A percentile compares a stretch with the other conserved stretches of the same genome.
Evolutionary conservation across 176 grass and related monocot species (phyloP).

Genomic region (Pontederia crassipes): DNA sequence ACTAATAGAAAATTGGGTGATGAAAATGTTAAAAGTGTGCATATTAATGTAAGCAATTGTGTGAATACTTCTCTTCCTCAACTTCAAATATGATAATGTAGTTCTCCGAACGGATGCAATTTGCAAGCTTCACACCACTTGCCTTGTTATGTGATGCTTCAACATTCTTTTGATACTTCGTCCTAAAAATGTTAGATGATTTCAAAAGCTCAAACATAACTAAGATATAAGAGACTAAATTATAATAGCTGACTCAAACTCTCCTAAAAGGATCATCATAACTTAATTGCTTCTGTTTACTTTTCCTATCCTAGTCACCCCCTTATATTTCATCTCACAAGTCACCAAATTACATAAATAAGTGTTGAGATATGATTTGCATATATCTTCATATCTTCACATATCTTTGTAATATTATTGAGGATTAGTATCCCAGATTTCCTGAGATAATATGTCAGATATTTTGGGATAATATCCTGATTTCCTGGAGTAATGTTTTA

Average conservation of each 20-base stretch:
- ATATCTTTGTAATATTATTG: no score
- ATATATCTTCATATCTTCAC: no score
- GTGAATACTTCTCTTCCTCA: constrained; percentile 89
- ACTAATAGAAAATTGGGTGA: constrained; percentile 19
- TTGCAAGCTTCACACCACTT: constrained; percentile 45
- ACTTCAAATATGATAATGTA: constrained; percentile 91
- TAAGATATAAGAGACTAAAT: not conserved
- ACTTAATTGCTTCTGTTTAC: no score
- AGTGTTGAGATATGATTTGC: no score
- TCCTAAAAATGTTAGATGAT: constrained; percentile 34
- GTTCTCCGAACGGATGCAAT: constrained; percentile 94
- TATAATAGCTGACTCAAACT: not conserved
- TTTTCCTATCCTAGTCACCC: no score
- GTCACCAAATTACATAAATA: no score
- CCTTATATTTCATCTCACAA: no score
- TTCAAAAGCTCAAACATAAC: not conserved
- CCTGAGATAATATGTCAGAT: no score
- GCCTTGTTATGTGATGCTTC: constrained; percentile 89
- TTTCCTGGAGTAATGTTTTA: no score
- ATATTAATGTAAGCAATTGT: not conserved
- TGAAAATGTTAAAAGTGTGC: not conserved
- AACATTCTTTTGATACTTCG: constrained; percentile 97
- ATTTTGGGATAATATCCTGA: no score
- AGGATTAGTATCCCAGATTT: no score
- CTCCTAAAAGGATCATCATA: no score